Conservation (phyloP, 306 rosid species). For the Oxytropis ochrocephala region DNA sequence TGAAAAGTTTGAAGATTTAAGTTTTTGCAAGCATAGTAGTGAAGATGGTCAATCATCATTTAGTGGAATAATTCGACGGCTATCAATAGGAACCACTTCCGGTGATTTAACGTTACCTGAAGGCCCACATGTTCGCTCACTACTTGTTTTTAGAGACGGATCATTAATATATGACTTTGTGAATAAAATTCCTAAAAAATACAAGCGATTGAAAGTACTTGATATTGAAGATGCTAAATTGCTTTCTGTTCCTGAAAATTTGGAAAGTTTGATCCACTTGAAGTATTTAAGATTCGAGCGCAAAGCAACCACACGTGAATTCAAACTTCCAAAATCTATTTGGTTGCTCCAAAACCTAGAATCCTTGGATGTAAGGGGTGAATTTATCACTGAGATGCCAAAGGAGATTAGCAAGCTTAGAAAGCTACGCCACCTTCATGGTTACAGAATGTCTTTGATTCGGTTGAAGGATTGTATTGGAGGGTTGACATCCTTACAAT, state of each 20-base stretch:
- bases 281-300: neutral
- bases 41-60: neutral
- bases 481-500: neutral
- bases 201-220: neutral
- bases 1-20: neutral
- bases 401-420: neutral
- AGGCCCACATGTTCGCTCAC: neutral
- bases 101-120: neutral
- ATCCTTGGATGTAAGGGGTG: neutral
- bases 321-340: neutral
- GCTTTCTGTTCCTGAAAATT: neutral
- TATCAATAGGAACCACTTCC: neutral
- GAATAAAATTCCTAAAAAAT: neutral
- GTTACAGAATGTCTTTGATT: neutral
- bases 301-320: fast-evolving
- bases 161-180: neutral
- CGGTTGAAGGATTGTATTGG: neutral
- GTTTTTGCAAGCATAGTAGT: neutral
- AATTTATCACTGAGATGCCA: neutral
- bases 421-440: neutral
- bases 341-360: neutral
- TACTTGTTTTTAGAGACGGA: neutral
- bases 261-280: neutral
- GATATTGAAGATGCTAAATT: neutral
- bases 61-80: neutral